Evolutionary conservation across 2,329 filamentous ascomycete species (phyloP).

Genomic region (Hawksworthiomyces lignivorus): DNA sequence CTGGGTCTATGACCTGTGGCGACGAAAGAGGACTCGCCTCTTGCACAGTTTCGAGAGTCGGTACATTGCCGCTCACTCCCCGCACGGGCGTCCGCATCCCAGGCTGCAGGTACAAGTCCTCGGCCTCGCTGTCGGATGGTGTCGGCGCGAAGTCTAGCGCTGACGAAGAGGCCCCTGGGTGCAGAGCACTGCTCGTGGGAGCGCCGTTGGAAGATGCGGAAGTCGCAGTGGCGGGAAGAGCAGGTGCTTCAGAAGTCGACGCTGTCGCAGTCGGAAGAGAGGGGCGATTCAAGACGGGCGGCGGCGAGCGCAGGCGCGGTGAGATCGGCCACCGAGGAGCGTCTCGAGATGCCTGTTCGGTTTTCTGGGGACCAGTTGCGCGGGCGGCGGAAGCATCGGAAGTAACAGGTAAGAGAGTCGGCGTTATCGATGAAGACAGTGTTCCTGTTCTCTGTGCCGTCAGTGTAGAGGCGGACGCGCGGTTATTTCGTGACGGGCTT

Average conservation of each 20-base stretch:
- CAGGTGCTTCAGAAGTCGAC: background rate
- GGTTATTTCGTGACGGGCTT: constrained; percentile 50
- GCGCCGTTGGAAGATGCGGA: constrained; percentile 45
- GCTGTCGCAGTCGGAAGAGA: background rate
- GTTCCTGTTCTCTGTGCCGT: constrained; percentile 50
- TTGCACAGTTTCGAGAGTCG: constrained; percentile 80
- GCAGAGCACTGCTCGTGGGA: constrained; percentile 46
- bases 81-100: constrained; percentile 55
- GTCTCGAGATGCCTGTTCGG: constrained; percentile 45
- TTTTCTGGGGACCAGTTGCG: constrained; percentile 58
- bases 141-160: constrained; percentile 31
- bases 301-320: constrained; percentile 69
- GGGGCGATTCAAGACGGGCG: constrained; percentile 46
- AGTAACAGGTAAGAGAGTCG: constrained; percentile 52
- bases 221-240: constrained; percentile 31
- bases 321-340: constrained; percentile 69
- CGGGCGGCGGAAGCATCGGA: constrained; percentile 53
- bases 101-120: constrained; percentile 39
- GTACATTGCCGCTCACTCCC: constrained; percentile 49
- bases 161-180: constrained; percentile 36
- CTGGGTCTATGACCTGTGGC: constrained; percentile 42
- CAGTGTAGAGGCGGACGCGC: constrained; percentile 48
- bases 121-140: constrained; percentile 43
- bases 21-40: constrained; percentile 76
- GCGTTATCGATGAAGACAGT: constrained; percentile 60